These are phyloP conservation scores for Globisporangium heterothallicum DNA, from an alignment of 352 stramenopile species.

Conservation along the genomic window DNA sequence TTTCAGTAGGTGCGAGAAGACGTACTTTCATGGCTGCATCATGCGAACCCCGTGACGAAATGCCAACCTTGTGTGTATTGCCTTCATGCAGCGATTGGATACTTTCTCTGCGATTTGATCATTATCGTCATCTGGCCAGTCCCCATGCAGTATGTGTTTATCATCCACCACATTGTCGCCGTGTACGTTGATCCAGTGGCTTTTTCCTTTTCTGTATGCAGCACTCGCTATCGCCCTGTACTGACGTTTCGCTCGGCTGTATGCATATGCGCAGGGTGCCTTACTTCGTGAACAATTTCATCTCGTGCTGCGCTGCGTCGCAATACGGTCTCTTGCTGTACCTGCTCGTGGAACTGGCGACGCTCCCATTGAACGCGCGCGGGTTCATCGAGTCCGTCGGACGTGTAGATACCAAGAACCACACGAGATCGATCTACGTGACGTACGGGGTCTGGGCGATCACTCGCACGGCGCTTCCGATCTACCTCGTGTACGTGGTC, in stretches of 20 bases:
- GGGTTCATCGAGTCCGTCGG: constrained; percentile 73
- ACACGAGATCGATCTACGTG: constrained; percentile 65
- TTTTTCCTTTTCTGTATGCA: background rate
- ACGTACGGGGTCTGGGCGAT: constrained; percentile 76
- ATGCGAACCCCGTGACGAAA: too few relatives aligned
- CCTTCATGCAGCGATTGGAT: constrained; percentile 56
- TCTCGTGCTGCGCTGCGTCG: constrained; percentile 69
- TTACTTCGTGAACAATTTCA: constrained; percentile 86
- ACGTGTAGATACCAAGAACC: constrained; percentile 50
- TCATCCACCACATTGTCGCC: constrained; percentile 74
- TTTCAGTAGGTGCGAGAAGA: constrained; percentile 59
- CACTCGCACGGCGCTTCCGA: constrained; percentile 60
- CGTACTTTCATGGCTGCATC: background rate
- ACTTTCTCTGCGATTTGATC: constrained; percentile 77
- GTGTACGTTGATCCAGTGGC: constrained; percentile 53
- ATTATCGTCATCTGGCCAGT: constrained; percentile 77
- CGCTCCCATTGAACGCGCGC: constrained; percentile 65
- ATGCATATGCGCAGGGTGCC: constrained; percentile 32
- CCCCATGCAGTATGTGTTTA: constrained; percentile 70
- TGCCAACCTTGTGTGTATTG: constrained; percentile 3
- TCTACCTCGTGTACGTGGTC: constrained; percentile 73
- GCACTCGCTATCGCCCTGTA: background rate
- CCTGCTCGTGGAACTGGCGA: constrained; percentile 75
- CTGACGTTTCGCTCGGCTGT: background rate
- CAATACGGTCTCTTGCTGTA: constrained; percentile 77